These are phyloP conservation scores for Fusarium sp. DNA, from an alignment of 2,329 filamentous ascomycete species.

Conservation along the genomic window DNA sequence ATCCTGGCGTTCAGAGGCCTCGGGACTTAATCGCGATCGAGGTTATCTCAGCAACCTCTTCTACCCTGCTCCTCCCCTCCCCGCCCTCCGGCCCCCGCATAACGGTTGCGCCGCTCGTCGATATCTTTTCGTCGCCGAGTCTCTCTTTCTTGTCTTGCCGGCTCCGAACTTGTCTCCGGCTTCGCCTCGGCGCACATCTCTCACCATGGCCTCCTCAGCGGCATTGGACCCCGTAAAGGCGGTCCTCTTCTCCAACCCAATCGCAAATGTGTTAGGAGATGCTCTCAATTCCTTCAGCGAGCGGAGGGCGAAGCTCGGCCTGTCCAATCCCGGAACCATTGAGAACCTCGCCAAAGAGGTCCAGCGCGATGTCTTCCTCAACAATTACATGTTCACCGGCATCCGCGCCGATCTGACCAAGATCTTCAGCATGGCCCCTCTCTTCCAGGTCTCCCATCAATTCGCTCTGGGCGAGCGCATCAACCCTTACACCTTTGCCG, in stretches of 20 bases:
- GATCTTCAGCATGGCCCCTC: slow-evolving; percentile 88
- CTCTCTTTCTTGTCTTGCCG: slow-evolving; percentile 33
- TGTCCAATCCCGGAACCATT: slow-evolving; percentile 90
- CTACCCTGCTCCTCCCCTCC: slow-evolving; percentile 23
- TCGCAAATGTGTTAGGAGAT: slow-evolving; percentile 74
- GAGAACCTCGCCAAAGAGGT: slow-evolving; percentile 91
- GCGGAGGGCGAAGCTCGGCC: slow-evolving; percentile 83
- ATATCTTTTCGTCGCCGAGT: slow-evolving; percentile 30
- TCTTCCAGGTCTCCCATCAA: slow-evolving; percentile 98
- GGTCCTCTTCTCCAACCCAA: slow-evolving; percentile 76
- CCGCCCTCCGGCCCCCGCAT: slow-evolving; percentile 7
- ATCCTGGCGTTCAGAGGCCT: slow-evolving; percentile 44
- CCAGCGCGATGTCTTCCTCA: slow-evolving; percentile 93
- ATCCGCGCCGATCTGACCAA: slow-evolving; percentile 96
- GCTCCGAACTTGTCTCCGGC: slow-evolving; percentile 39
- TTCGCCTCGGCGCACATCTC: slow-evolving; percentile 41
- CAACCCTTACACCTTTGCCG: slow-evolving; percentile 94
- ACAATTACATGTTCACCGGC: slow-evolving; percentile 96
- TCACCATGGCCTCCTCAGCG: slow-evolving; percentile 60
- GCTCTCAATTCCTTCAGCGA: slow-evolving; percentile 83
- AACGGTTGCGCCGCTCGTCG: slow-evolving; percentile 21
- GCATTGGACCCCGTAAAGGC: slow-evolving; percentile 62
- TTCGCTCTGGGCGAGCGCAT: slow-evolving; percentile 93
- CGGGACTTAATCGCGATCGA: slow-evolving; percentile 38
- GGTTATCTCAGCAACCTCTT: slow-evolving; percentile 38